Evolutionary conservation across 768 basidiomycete species (phyloP), one percentile per base, ranked within the genome.

Genomic region (Amanita phalloides): DNA sequence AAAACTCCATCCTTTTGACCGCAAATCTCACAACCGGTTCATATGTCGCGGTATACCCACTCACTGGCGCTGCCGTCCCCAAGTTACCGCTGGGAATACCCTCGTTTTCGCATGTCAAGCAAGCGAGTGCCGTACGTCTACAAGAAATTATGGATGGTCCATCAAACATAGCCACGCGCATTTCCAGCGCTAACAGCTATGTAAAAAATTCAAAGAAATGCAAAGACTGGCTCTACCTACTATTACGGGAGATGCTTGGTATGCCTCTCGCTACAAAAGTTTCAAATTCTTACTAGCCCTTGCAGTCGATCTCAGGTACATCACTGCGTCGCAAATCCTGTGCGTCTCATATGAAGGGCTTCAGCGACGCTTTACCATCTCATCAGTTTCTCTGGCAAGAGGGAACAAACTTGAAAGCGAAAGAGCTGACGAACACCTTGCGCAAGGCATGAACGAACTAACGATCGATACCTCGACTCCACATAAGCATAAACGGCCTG

Each of bases 281-380:
- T 54, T 38, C 46, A 28, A 48, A 28, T 54, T 55, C 17, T 56
- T 55, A 21, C 53, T 21, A 30, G 23, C 36, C 30, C 35, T 44
- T 49, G n/a, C 46, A 91, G 90, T 90, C 41, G 81, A 84, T 60
- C 68, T 88, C 11, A 86, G 81, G 61, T 86, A 82, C 60, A 66
- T 90, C 55, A 78, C 79, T 9, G 63, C 69, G 36, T 69, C 69
- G 7, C 88, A 91, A 61, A 64, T 76, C 4, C 53, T 90, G 39
- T 74, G 84, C 54, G 71, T 87, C 17, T 55, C 58, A 14, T 90
- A 84, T 60, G 86, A 90, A 68, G 79, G 81, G 25, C 61, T 58
- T 38, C 60, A 55, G 11, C 82, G 82, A 37, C 71, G 69, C 48
- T 90, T 90, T 62, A 62, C 66, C 13, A 67, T 86, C n/a, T 60